phyloP scores from a whole-genome alignment of 441 rosid species.

The Jatropha multifida region DNA sequence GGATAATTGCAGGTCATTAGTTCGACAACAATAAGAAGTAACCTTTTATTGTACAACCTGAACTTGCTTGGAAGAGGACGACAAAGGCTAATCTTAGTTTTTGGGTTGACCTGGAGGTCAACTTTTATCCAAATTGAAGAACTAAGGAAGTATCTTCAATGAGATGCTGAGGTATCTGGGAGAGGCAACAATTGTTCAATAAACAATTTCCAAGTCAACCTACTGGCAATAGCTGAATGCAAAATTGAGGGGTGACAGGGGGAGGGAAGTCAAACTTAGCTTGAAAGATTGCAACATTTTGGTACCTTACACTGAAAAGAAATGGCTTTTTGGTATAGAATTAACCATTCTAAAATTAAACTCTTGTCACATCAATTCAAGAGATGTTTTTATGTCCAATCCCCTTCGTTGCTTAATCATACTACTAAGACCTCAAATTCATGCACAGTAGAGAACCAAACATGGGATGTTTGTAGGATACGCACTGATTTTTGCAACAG shows the following conservation, averaged over 20 bases:
- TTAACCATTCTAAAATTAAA: constrained; percentile 44
- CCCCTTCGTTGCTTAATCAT: constrained; percentile 24
- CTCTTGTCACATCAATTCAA: constrained; percentile 38
- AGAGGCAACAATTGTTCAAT: no score
- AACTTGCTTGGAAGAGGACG: no score
- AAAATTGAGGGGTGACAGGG: no score
- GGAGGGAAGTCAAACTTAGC: no score
- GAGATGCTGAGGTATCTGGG: no score
- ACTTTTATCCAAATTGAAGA: no score
- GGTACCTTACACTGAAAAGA: background rate
- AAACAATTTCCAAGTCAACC: background rate
- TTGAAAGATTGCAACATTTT: background rate
- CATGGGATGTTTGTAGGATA: constrained; percentile 25
- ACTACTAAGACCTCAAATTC: constrained; percentile 25
- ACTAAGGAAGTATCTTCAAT: no score
- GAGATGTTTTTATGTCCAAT: constrained; percentile 30
- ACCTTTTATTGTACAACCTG: no score
- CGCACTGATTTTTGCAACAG: constrained; percentile 30
- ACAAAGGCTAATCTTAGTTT: no score
- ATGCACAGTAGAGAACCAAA: constrained; percentile 26
- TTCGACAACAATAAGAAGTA: no score
- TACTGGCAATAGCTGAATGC: background rate
- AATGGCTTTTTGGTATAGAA: constrained; percentile 2
- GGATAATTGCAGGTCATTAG: no score
- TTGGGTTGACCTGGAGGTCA: no score